Percentiles rank a stretch among this genome's conserved stretches.
These are phyloP conservation scores for Acer campestre DNA, from an alignment of 345 rosid species.

Conservation along the genomic window DNA sequence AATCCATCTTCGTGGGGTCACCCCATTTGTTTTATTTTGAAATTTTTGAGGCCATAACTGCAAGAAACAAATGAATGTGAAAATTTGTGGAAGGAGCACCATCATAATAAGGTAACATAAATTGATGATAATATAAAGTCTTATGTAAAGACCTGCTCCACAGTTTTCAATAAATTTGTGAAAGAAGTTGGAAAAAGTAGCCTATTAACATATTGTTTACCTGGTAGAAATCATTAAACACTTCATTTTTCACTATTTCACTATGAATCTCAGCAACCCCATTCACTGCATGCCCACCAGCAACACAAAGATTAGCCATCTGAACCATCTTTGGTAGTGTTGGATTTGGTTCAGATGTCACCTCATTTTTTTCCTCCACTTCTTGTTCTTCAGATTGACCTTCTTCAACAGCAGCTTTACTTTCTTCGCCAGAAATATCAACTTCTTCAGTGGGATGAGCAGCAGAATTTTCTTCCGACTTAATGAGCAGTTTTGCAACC, in stretches of 20 bases:
- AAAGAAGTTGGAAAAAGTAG: constrained; percentile 6
- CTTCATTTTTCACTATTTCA: constrained; percentile 56
- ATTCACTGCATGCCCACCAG: constrained; percentile 45
- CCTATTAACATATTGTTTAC: constrained; percentile 10
- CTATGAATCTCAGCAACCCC: constrained; percentile 61
- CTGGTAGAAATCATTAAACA: constrained; percentile 51
- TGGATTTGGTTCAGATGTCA: constrained; percentile 35
- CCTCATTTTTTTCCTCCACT: constrained; percentile 10
- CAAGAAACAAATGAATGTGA: constrained; percentile 6
- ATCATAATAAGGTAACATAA: neutral
- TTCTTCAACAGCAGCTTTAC: constrained; percentile 22
- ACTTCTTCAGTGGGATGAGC: constrained; percentile 21
- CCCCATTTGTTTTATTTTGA: constrained; percentile 60
- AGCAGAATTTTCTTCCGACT: constrained; percentile 26
- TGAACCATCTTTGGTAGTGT: constrained; percentile 39
- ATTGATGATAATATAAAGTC: neutral
- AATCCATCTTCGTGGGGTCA: constrained; percentile 62
- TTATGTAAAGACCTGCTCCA: neutral
- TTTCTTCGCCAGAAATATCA: constrained; percentile 29
- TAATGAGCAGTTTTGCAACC: constrained; percentile 28
- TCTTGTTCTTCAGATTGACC: constrained; percentile 26
- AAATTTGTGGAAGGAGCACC: neutral
- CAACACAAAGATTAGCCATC: constrained; percentile 59
- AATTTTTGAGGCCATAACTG: constrained; percentile 62
- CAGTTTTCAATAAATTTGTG: neutral